Evolutionary conservation across 352 stramenopile species (phyloP).

Genomic region (Phytophthora niederhauseri): DNA sequence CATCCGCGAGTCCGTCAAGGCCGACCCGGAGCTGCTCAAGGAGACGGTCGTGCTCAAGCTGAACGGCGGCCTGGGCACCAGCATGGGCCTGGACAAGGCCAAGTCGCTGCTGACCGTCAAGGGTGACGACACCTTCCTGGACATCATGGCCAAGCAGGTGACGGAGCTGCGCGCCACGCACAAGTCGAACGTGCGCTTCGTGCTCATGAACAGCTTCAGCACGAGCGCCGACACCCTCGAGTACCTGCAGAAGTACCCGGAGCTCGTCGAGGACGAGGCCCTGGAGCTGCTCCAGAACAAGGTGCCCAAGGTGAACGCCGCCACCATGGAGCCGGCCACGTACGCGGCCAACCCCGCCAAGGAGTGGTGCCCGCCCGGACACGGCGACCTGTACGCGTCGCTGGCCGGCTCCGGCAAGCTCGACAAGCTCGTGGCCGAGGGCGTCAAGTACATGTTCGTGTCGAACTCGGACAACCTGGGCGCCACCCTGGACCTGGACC

Average conservation of each 20-base stretch:
- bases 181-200: slow-evolving; percentile 92
- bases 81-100: slow-evolving; percentile 95
- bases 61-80: slow-evolving; percentile 86
- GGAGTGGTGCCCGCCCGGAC: slow-evolving; percentile 88
- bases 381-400: slow-evolving; percentile 88
- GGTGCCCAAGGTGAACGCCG: slow-evolving; percentile 95
- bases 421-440: slow-evolving; percentile 84
- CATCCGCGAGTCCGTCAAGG: slow-evolving; percentile 79
- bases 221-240: slow-evolving; percentile 86
- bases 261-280: slow-evolving; percentile 93
- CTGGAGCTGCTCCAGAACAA: slow-evolving; percentile 99
- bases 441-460: slow-evolving; percentile 92
- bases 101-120: slow-evolving; percentile 95
- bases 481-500: slow-evolving; percentile 79
- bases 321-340: slow-evolving; percentile 75
- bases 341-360: slow-evolving; percentile 71
- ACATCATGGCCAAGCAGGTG: slow-evolving; percentile 92
- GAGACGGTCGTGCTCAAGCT: slow-evolving; percentile 91
- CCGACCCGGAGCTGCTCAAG: slow-evolving; percentile 75
- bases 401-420: slow-evolving; percentile 86
- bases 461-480: slow-evolving; percentile 92
- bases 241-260: slow-evolving; percentile 89
- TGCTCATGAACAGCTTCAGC: slow-evolving; percentile 93
- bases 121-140: slow-evolving; percentile 94
- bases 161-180: slow-evolving; percentile 95